Percentiles rank a stretch among this genome's conserved stretches.
phyloP scores from a whole-genome alignment of 106 monocot genomes.

The Dendrobium catenatum region DNA sequence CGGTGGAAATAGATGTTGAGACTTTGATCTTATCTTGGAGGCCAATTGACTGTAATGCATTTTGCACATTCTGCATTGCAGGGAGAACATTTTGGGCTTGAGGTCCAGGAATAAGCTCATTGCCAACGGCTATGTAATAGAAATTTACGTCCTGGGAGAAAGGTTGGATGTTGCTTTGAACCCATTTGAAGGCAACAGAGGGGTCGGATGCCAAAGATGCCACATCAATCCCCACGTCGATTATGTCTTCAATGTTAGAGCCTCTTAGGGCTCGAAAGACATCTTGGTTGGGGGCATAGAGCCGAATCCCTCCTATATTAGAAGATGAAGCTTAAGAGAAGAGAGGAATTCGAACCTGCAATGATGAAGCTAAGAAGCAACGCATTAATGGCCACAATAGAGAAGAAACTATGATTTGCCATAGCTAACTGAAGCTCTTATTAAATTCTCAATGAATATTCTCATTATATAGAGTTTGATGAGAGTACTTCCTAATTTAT shows the following conservation, averaged over 20 bases:
- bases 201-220: conserved; percentile 10
- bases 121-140: neutral
- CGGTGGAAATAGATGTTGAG: conserved; percentile 10
- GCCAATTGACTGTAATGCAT: neutral
- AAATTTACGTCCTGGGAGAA: neutral
- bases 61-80: neutral
- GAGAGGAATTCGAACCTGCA: neutral
- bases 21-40: conserved; percentile 19
- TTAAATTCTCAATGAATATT: too few relatives aligned
- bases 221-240: conserved; percentile 23
- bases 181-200: neutral
- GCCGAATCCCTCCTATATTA: conserved; percentile 20
- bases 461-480: too few relatives aligned
- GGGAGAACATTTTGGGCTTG: neutral
- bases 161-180: neutral
- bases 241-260: conserved; percentile 26
- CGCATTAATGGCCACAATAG: neutral
- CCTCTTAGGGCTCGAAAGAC: conserved; percentile 27
- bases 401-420: neutral
- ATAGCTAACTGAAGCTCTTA: neutral
- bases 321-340: neutral
- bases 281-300: conserved; percentile 21
- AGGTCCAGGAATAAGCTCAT: neutral
- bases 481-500: too few relatives aligned
- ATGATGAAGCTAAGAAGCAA: neutral